These are phyloP conservation scores for Spathaspora sp. DNA, from an alignment of 805 yeast genomes.

Conservation along the genomic window DNA sequence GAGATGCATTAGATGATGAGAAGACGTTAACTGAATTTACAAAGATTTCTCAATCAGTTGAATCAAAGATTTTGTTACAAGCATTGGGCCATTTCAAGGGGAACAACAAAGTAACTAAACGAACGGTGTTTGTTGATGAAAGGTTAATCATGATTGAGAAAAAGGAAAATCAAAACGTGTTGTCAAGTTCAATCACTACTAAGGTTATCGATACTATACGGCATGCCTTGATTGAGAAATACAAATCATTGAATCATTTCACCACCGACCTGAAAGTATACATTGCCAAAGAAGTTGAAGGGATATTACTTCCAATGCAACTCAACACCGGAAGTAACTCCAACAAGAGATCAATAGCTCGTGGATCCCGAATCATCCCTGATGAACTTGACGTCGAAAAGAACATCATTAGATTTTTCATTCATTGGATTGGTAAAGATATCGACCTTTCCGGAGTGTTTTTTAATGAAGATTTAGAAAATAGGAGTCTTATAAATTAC, in stretches of 20 bases:
- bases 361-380: constrained; percentile 6
- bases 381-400: constrained; percentile 1
- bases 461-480: constrained; percentile 2
- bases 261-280: constrained; percentile 1
- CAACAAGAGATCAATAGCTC: constrained; percentile 6
- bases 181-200: neutral
- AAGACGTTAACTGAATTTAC: neutral
- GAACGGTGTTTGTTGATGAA: neutral
- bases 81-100: constrained; percentile 7
- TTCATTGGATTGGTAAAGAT: constrained; percentile 9
- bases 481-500: neutral
- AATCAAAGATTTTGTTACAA: constrained; percentile 8
- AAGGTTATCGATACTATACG: neutral
- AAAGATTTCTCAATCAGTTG: neutral
- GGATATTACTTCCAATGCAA: constrained; percentile 6
- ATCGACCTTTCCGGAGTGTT: constrained; percentile 5
- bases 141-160: neutral
- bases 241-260: neutral
- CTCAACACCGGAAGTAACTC: constrained; percentile 4
- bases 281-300: constrained; percentile 1
- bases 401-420: constrained; percentile 5
- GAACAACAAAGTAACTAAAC: neutral
- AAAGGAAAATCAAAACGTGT: neutral
- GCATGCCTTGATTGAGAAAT: neutral
- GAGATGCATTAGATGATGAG: constrained; percentile 3